Evolutionary conservation across 192 early-diverging fungal species (phyloP).

Genomic region (Backusella parvicylindrica): DNA sequence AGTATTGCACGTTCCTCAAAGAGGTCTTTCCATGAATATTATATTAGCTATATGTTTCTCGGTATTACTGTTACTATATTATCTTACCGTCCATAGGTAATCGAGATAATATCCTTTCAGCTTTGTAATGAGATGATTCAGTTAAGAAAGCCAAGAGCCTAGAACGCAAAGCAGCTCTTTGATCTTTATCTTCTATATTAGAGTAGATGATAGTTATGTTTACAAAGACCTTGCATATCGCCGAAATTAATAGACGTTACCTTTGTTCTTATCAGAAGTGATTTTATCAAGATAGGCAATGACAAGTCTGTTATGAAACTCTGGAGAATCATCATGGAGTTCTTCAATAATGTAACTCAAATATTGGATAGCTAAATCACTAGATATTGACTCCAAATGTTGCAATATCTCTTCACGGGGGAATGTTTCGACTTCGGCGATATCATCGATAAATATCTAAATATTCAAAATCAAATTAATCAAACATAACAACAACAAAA

Average conservation of each 20-base stretch:
- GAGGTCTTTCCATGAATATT: constrained; percentile 42
- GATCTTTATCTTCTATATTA: constrained; percentile 4
- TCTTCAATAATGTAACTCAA: constrained; percentile 78
- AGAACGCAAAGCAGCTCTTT: not conserved
- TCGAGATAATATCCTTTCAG: constrained; percentile 68
- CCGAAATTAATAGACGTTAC: not conserved
- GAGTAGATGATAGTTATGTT: not conserved
- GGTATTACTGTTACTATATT: not conserved
- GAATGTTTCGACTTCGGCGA: constrained; percentile 56
- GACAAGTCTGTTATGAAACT: constrained; percentile 79
- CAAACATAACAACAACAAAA: not conserved
- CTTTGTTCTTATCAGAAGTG: constrained; percentile 8
- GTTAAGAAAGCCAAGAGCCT: constrained; percentile 68
- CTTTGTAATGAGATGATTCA: constrained; percentile 64
- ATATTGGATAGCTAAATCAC: constrained; percentile 70
- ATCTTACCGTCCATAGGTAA: constrained; percentile 68
- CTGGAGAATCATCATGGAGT: constrained; percentile 60
- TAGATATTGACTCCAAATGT: constrained; percentile 66
- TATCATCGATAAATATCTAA: constrained; percentile 56
- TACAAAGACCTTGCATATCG: constrained; percentile 1
- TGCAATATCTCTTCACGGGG: constrained; percentile 57
- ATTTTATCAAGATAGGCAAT: constrained; percentile 74
- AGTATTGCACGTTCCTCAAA: constrained; percentile 82
- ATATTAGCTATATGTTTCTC: not conserved
- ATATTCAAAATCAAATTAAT: not conserved